Base-by-base conservation (phyloP, 2,329 filamentous ascomycete genomes). In the Canariomyces notabilis region DNA sequence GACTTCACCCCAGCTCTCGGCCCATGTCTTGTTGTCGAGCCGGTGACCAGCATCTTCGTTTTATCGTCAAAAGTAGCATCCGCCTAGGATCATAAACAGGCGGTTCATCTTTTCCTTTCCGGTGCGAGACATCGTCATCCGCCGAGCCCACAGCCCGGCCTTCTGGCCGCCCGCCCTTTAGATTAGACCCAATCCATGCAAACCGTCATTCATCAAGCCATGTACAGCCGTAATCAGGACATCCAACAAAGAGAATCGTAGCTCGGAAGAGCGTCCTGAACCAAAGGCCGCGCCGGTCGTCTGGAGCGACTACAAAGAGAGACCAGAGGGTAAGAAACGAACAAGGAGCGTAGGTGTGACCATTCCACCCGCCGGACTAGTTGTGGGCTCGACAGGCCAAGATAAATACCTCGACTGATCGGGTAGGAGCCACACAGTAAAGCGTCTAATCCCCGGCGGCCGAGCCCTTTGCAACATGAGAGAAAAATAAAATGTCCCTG, bases 181-280 rank as follows among this genome's bases (percentile, higher is more conserved):
- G 44, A 51, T 51, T 51, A 48, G 44, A 42, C 44, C 50, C 37
- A 48, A 34, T 38, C 44, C 46, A 54, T 54, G 46, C 49, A 48
- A 49, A 43, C 47, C 58, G 46, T 73, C 53, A 68, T 51, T 82
- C 75, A 48, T 85, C 80, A 42, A 44, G 48, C 81, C 51, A 68
- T 63, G 83, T 81, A 50, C 82, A 77, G 75, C 52, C 54, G 44
- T 53, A 71, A 55, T 82, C 78, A 69, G 46, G 52, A 53, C 54
- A 53, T 52, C 46, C 39, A 48, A 53, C 52, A 57, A 44, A 50
- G 50, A 52, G 55, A 51, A 54, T 54, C 53, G 56, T 58, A 40
- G 49, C 50, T 61, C 59, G 53, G 53, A 48, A 37, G 46, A 51
- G 49, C 46, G 37, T 52, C 46, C 38, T 40, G 34, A 26, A 48